Evolutionary conservation across 306 rosid genomes (phyloP).

Genomic region (Boehmeria nivea): DNA sequence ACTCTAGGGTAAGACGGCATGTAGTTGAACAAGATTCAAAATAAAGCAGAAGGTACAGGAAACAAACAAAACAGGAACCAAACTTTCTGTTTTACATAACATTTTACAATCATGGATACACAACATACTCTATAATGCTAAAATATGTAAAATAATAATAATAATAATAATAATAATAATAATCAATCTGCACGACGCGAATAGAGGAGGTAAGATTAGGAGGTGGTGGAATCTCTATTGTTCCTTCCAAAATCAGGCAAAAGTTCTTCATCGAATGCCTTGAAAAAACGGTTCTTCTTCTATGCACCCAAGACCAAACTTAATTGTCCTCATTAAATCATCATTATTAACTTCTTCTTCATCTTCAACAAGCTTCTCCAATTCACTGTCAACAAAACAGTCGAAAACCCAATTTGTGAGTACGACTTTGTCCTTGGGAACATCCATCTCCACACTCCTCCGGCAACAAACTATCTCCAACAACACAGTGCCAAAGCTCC

Average conservation of each 20-base stretch:
- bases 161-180: too few relatives aligned
- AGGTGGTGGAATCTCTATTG: too few relatives aligned
- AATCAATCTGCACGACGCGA: too few relatives aligned
- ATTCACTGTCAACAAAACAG: conserved; percentile 17
- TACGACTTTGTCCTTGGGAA: conserved; percentile 8
- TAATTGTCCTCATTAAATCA: conserved; percentile 16
- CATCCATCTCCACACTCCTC: conserved; percentile 19
- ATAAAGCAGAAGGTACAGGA: too few relatives aligned
- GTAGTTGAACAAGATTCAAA: too few relatives aligned
- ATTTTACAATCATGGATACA: too few relatives aligned
- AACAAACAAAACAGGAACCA: too few relatives aligned
- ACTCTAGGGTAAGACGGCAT: too few relatives aligned
- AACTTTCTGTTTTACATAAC: too few relatives aligned
- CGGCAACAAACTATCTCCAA: conserved; percentile 32
- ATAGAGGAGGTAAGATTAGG: too few relatives aligned
- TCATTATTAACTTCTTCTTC: conserved; percentile 4
- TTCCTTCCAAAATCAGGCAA: conserved; percentile 24
- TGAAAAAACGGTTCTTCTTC: conserved; percentile 15
- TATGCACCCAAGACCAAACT: conserved; percentile 36
- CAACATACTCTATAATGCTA: too few relatives aligned
- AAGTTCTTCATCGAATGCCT: conserved; percentile 32
- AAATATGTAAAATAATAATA: too few relatives aligned
- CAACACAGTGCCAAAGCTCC: conserved; percentile 30
- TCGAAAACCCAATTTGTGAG: conserved; percentile 26
- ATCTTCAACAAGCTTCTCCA: conserved; percentile 15